These are phyloP conservation scores for Arabidopsis lyrata DNA, from an alignment of 441 rosid species.

Conservation along the genomic window DNA sequence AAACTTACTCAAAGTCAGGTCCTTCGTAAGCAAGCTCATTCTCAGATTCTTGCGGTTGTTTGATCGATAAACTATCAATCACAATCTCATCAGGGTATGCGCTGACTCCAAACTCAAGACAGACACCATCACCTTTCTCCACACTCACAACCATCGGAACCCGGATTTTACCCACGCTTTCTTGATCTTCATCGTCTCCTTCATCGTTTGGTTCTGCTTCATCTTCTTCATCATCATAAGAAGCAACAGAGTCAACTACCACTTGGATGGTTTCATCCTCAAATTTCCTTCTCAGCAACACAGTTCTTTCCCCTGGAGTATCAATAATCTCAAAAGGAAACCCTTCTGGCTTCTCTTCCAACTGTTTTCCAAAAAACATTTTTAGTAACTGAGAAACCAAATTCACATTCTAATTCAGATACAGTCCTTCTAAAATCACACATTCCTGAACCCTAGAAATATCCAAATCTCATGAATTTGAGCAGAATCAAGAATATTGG, in stretches of 20 bases:
- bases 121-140: constrained; percentile 51
- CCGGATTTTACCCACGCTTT: constrained; percentile 38
- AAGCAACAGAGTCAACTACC: constrained; percentile 57
- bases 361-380: constrained; percentile 41
- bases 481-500: not conserved
- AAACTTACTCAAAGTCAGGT: constrained; percentile 70
- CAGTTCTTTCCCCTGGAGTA: constrained; percentile 65
- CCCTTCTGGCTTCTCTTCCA: constrained; percentile 50
- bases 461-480: not conserved
- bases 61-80: constrained; percentile 66
- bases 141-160: constrained; percentile 68
- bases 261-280: constrained; percentile 65
- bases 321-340: constrained; percentile 71
- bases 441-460: not conserved
- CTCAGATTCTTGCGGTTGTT: constrained; percentile 48
- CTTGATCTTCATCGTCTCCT: constrained; percentile 31
- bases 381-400: not conserved
- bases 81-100: constrained; percentile 63
- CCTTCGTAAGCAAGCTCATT: constrained; percentile 68
- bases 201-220: constrained; percentile 29
- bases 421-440: not conserved
- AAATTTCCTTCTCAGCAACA: constrained; percentile 51
- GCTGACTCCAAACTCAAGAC: constrained; percentile 65
- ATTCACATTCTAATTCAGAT: not conserved
- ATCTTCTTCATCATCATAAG: constrained; percentile 37